phyloP scores from a whole-genome alignment of 73 alveolate species.

The Loxodes magnus region DNA sequence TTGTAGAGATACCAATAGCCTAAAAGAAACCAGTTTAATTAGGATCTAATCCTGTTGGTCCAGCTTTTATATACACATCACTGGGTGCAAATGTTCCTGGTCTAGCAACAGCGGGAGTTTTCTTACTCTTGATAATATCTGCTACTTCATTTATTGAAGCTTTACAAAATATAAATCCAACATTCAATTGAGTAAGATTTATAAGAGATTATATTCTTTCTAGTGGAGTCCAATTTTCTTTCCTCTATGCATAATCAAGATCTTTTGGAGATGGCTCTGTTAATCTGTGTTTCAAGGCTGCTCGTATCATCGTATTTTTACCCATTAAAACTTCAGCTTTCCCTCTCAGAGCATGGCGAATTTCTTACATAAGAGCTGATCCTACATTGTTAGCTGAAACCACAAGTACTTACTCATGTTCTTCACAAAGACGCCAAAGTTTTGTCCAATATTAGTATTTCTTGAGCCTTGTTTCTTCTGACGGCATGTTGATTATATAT shows the following conservation, averaged over 20 bases:
- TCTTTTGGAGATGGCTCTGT: slow-evolving; percentile 31
- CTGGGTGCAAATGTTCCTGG: slow-evolving; percentile 93
- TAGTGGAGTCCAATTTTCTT: slow-evolving; percentile 35
- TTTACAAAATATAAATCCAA: slow-evolving; percentile 85
- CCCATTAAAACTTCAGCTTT: slow-evolving; percentile 67
- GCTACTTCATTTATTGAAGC: slow-evolving; percentile 73
- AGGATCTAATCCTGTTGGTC: slow-evolving; percentile 99
- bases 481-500: too few species aligned
- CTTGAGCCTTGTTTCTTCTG: slow-evolving; percentile 38
- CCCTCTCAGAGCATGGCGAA: slow-evolving; percentile 53
- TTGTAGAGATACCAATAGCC: slow-evolving; percentile 90
- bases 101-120: slow-evolving; percentile 90
- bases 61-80: slow-evolving; percentile 96
- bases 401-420: slow-evolving; percentile 31
- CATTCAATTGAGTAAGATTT: slow-evolving; percentile 41
- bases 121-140: slow-evolving; percentile 58
- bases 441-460: slow-evolving; percentile 39
- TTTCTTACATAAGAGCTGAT: slow-evolving; percentile 32
- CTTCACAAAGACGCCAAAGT: slow-evolving; percentile 33
- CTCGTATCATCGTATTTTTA: slow-evolving; percentile 53
- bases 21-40: slow-evolving; percentile 98
- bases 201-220: slow-evolving; percentile 25
- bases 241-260: slow-evolving; percentile 46
- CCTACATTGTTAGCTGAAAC: slow-evolving; percentile 45
- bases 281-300: slow-evolving; percentile 39